These are phyloP conservation scores for Macrophomina phaseolina DNA, from an alignment of 2,329 filamentous ascomycete species.

Conservation along the genomic window DNA sequence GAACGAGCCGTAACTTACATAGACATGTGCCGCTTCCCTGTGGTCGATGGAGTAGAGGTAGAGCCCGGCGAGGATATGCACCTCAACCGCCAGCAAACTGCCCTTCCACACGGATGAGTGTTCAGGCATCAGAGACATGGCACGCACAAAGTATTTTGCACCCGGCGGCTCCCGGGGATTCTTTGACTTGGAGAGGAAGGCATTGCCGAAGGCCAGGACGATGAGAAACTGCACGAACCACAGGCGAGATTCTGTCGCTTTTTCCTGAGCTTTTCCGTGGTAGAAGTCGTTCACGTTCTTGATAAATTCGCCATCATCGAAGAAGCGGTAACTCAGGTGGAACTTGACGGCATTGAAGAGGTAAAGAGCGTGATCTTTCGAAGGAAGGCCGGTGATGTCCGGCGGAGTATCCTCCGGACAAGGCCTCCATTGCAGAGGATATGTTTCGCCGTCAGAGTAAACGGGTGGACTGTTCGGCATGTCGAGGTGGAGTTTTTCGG, in stretches of 20 bases:
- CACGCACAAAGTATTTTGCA: neutral
- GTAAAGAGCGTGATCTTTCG: conserved; percentile 3
- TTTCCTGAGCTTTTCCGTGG: neutral
- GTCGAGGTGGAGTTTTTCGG: conserved; percentile 1
- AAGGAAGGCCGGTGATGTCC: neutral
- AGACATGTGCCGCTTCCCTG: conserved; percentile 1
- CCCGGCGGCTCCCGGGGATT: neutral
- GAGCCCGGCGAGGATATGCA: neutral
- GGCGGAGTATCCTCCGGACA: neutral
- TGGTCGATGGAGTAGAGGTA: conserved; percentile 2
- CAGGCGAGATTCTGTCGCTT: neutral
- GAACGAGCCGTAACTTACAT: neutral
- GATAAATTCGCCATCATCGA: neutral
- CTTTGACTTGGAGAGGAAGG: neutral
- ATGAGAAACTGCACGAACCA: conserved; percentile 8
- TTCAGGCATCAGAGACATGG: conserved; percentile 10
- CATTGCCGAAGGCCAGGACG: neutral
- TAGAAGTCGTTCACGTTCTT: neutral
- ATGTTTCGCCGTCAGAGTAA: neutral
- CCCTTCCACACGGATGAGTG: conserved; percentile 1
- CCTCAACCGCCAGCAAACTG: neutral
- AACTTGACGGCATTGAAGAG: conserved; percentile 5
- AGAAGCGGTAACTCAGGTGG: conserved; percentile 1
- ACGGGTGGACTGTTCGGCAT: neutral
- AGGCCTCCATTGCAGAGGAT: neutral